Base-by-base conservation (phyloP, 257 asterid species). In the Dorcoceras hygrometricum region DNA sequence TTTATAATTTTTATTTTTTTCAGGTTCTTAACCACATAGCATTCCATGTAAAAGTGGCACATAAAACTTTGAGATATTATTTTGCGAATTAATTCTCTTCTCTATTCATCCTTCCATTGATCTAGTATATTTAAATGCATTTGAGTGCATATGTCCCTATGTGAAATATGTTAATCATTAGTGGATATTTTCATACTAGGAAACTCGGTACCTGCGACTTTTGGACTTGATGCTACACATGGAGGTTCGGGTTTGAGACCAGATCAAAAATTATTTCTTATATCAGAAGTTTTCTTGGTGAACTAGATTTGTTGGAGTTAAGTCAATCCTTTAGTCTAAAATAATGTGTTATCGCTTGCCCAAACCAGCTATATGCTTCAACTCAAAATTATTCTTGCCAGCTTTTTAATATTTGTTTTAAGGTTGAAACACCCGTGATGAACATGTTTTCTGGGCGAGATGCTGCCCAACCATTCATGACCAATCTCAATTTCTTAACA, bases 401-500 rank as follows among this genome's bases (percentile, higher is more conserved):
- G 36, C 9, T 8, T 29, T 23, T 65, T 14, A 22, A 10, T 73
- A 56, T 59, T 27, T 31, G 57, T 22, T 18, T 5, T 20, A 65
- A 91, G 98, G 97, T 92, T 61, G 98, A 92, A 74, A 92, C 97
- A 1, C 97, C 97, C 51, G 86, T 86, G 95, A 82, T 92, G 97
- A 89, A 86, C 82, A 86, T 80, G 89, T 83, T 87, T 65, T 82
- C 98, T 62, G 97, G 96, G 23, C 87, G 98, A 71, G 91, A 88
- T 63, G 86, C 91, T 43, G 91, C 76, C 23, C 88, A 89, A 4
- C 98, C 98, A 39, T 92, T 92, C 73, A 91, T 87, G 48, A 87
- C 95, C 58, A 94, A 86, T 72, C 97, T 89, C 71, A 89, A 89
- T 62, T 96, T 2, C 81, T 92, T 27, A 87, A 89, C 58, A 78